phyloP scores from a whole-genome alignment of 495 filamentous ascomycete species.

The Penicillium goetzii region DNA sequence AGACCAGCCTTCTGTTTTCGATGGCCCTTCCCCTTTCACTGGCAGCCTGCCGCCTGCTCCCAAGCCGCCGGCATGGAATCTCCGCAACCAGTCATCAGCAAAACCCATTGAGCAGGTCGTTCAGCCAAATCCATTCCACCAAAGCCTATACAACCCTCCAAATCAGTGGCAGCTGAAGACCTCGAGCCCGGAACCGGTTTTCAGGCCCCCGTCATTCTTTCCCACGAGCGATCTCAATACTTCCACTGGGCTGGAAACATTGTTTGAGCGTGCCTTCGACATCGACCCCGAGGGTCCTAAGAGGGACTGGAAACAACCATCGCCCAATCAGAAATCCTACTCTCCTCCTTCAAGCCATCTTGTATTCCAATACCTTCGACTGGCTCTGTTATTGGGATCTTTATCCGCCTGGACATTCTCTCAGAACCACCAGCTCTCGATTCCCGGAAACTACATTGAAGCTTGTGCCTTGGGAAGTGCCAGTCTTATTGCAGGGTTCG shows the following conservation, averaged over 20 bases:
- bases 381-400: slow-evolving; percentile 39
- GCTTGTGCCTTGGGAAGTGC: slow-evolving; percentile 44
- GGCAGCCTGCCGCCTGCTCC: slow-evolving; percentile 68
- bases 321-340: slow-evolving; percentile 13
- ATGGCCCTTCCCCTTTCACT: slow-evolving; percentile 59
- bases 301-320: slow-evolving; percentile 20
- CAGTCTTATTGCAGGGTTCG: slow-evolving; percentile 47
- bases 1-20: slow-evolving; percentile 38
- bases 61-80: slow-evolving; percentile 61
- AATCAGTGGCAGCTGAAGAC: slow-evolving; percentile 28
- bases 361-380: slow-evolving; percentile 37
- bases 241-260: slow-evolving; percentile 51
- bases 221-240: slow-evolving; percentile 45
- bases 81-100: slow-evolving; percentile 59
- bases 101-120: slow-evolving; percentile 42
- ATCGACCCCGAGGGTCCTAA: slow-evolving; percentile 40
- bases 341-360: slow-evolving; percentile 23
- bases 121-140: slow-evolving; percentile 45
- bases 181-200: slow-evolving; percentile 35
- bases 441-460: slow-evolving; percentile 49
- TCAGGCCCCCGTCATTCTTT: slow-evolving; percentile 58
- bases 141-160: slow-evolving; percentile 27
- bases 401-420: slow-evolving; percentile 42
- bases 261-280: slow-evolving; percentile 51
- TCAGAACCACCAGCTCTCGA: slow-evolving; percentile 35